Percentiles rank a stretch among this genome's conserved stretches.
Evolutionary conservation across 805 yeast species (phyloP).

Genomic region (Yueomyces sp.): DNA sequence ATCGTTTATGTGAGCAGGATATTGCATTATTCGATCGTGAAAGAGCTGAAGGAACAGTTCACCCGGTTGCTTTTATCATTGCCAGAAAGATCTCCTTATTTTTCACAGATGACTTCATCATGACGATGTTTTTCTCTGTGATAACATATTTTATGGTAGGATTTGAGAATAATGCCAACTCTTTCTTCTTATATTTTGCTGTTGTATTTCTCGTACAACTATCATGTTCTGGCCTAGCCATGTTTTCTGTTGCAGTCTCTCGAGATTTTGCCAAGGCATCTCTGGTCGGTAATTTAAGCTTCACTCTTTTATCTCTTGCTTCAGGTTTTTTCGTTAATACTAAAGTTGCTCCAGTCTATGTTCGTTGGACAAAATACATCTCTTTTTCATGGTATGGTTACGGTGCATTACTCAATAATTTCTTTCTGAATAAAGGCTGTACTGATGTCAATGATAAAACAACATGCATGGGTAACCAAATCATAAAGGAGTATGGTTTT

Average conservation of each 20-base stretch:
- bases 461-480: slow-evolving; percentile 32
- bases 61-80: slow-evolving; percentile 52
- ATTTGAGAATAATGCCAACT: slow-evolving; percentile 33
- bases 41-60: slow-evolving; percentile 52
- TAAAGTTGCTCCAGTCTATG: slow-evolving; percentile 66
- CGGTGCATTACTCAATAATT: slow-evolving; percentile 53
- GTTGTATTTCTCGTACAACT: slow-evolving; percentile 43
- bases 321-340: slow-evolving; percentile 75
- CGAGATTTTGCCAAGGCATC: slow-evolving; percentile 52
- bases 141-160: slow-evolving; percentile 74
- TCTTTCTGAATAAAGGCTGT: slow-evolving; percentile 47
- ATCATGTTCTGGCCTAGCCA: slow-evolving; percentile 20
- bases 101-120: slow-evolving; percentile 53
- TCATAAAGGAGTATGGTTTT: slow-evolving; percentile 45
- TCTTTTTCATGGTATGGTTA: slow-evolving; percentile 71
- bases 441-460: slow-evolving; percentile 29
- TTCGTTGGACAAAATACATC: slow-evolving; percentile 69
- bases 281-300: slow-evolving; percentile 46
- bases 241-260: slow-evolving; percentile 35
- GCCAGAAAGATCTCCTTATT: slow-evolving; percentile 56
- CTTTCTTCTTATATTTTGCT: slow-evolving; percentile 53
- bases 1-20: slow-evolving; percentile 41
- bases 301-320: slow-evolving; percentile 62
- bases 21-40: slow-evolving; percentile 51
- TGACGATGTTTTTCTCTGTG: slow-evolving; percentile 43